Evolutionary conservation across 2,329 filamentous ascomycete species (phyloP).

Genomic region (Diaporthe humulicola): DNA sequence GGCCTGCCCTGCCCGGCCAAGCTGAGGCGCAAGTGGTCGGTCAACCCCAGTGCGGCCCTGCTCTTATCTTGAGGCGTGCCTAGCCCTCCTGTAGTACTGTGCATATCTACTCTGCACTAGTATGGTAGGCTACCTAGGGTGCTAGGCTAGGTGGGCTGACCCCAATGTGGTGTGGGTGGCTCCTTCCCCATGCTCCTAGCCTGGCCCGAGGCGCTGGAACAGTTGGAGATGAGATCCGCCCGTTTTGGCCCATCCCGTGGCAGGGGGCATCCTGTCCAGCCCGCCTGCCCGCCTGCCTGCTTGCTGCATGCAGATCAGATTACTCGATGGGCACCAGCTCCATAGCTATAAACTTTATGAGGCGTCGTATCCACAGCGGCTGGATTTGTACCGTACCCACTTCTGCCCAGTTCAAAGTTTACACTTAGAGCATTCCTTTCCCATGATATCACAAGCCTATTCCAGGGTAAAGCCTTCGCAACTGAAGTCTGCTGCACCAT

Average conservation of each 20-base stretch:
- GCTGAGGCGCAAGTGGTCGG: slow-evolving; percentile 26
- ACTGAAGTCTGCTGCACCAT: neutral
- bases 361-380: neutral
- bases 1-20: slow-evolving; percentile 1
- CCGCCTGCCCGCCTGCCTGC: neutral
- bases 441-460: neutral
- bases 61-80: slow-evolving; percentile 18
- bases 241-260: neutral
- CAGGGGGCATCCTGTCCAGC: slow-evolving; percentile 19
- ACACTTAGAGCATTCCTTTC: too few relatives aligned
- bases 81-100: neutral
- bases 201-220: slow-evolving; percentile 19
- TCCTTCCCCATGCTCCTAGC: neutral
- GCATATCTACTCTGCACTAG: too few relatives aligned
- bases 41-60: slow-evolving; percentile 3
- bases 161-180: slow-evolving; percentile 7
- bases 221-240: slow-evolving; percentile 5
- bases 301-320: slow-evolving; percentile 20
- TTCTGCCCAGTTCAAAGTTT: neutral
- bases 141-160: neutral
- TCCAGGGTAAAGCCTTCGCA: neutral
- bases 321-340: neutral
- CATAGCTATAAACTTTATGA: neutral
- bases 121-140: neutral
- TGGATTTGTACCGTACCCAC: neutral